A percentile compares a stretch with the other conserved stretches of the same genome.
Evolutionary conservation across 2,329 filamentous ascomycete species (phyloP).

Genomic region (Dactylellina parvicollis): DNA sequence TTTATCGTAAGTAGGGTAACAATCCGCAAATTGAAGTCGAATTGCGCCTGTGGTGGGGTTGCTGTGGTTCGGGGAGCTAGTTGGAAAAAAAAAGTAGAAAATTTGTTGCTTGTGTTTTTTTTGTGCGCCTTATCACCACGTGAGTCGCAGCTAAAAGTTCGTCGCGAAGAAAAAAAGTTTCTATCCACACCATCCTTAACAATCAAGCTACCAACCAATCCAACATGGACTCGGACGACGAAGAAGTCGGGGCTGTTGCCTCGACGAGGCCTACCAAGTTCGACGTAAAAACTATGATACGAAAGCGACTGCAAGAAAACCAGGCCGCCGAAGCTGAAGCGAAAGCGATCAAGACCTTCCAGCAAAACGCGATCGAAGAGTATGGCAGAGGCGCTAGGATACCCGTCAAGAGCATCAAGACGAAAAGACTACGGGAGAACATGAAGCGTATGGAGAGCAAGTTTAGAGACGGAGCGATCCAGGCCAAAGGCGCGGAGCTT

Average conservation of each 20-base stretch:
- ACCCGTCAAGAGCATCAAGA: conserved; percentile 76
- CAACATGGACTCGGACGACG: conserved; percentile 47
- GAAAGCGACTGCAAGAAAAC: conserved; percentile 20
- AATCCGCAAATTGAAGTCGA: neutral
- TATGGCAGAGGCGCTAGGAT: conserved; percentile 88
- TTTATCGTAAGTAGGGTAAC: neutral
- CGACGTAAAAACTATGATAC: conserved; percentile 64
- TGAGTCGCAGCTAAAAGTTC: conserved; percentile 47
- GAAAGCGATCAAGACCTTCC: conserved; percentile 61
- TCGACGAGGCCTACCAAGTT: conserved; percentile 20
- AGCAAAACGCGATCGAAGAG: conserved; percentile 59
- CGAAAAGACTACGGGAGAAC: conserved; percentile 88
- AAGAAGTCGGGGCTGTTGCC: conserved; percentile 29
- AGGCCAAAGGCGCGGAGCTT: conserved; percentile 95
- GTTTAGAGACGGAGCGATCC: conserved; percentile 80
- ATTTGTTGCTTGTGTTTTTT: conserved; percentile 54
- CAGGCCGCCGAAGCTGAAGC: conserved; percentile 53
- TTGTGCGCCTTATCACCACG: conserved; percentile 52
- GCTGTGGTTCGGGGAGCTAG: conserved; percentile 15
- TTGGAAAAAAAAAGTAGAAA: conserved; percentile 37
- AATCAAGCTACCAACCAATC: conserved; percentile 7
- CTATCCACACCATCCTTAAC: conserved; percentile 7
- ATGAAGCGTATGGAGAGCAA: conserved; percentile 81
- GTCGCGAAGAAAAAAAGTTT: conserved; percentile 48
- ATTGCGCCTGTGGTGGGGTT: conserved; percentile 1